Conservation (phyloP, 768 basidiomycete species). For the Podaxis carcinomalis region DNA sequence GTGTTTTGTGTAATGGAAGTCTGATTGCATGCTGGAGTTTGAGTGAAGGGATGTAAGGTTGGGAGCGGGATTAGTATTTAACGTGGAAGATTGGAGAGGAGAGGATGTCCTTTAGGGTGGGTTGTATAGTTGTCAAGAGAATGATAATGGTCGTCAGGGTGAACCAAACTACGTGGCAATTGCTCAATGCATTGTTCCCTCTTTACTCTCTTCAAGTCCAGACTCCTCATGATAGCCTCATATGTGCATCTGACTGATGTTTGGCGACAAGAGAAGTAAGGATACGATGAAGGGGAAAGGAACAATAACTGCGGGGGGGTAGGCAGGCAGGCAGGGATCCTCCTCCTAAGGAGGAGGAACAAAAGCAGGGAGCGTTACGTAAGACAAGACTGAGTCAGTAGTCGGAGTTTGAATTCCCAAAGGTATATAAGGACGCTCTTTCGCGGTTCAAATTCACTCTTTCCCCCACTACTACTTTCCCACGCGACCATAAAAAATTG, state of each 20-base stretch:
- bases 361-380: constrained; percentile 40
- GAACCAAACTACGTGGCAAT: constrained; percentile 6
- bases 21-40: not conserved
- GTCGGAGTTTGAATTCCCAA: constrained; percentile 41
- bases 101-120: not conserved
- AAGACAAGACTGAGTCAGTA: constrained; percentile 32
- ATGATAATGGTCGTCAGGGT: constrained; percentile 16
- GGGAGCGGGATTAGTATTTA: constrained; percentile 12
- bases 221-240: not conserved
- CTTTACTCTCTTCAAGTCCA: not conserved
- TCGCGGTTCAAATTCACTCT: constrained; percentile 25
- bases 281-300: constrained; percentile 14
- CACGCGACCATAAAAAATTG: constrained; percentile 33
- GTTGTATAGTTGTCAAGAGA: not conserved
- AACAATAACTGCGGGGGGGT: constrained; percentile 7
- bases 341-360: constrained; percentile 20
- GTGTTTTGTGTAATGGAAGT: constrained; percentile 8
- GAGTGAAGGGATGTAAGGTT: constrained; percentile 1
- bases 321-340: constrained; percentile 8
- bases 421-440: constrained; percentile 40
- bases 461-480: constrained; percentile 34
- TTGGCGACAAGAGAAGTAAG: constrained; percentile 8
- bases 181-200: not conserved
- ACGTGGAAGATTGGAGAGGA: not conserved
- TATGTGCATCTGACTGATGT: not conserved